Evolutionary conservation across 345 rosid genomes (phyloP), one percentile per base, ranked within the genome.

Genomic region (Eucalyptus virginea): DNA sequence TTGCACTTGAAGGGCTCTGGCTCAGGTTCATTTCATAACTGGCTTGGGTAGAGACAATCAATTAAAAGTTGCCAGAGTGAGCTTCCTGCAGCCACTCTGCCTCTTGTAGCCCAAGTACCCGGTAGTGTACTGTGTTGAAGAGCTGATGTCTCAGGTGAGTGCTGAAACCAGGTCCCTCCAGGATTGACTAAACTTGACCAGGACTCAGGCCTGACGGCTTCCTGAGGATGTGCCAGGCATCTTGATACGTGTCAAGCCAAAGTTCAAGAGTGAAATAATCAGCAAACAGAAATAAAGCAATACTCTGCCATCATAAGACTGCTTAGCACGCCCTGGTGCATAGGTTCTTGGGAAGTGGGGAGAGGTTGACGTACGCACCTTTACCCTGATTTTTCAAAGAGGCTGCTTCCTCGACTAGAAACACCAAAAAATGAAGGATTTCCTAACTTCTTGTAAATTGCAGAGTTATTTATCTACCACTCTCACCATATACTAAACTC

Each of bases 1-100:
- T 94, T 11, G 93, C 94, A 5, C 97, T 94, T 3, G 99, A 96
- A 7, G 99, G 90, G 88, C 93, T 93, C 92, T 95, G 93, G 88
- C 92, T 89, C 44, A 95, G 89, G 51, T 93, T 90, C 49, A 98
- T 92, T 91, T 96, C 99, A 67, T 96, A 97, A 2, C 98, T 98
- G 90, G 96, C 99, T 87, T 92, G 91, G 89, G 95, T 95, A 8
- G 93, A 67, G 89, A 94, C 97, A 98, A 97, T 92, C 93, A 1
- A 95, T 92, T 8, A 96, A 88, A 37, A 97, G 96, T 81, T 98
- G 99, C 99, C 99, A 98, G 90, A 97, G 96, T 93, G 95, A 92
- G 93, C 99, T 97, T 11, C 98, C 98, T 7, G 97, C 96, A 5
- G 96, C 98, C 18, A 97, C 98, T 17, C 98, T 97, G 37, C 98